Evolutionary conservation across 2,329 filamentous ascomycete genomes (phyloP).

Genomic region (Zopfia rhizophila): DNA sequence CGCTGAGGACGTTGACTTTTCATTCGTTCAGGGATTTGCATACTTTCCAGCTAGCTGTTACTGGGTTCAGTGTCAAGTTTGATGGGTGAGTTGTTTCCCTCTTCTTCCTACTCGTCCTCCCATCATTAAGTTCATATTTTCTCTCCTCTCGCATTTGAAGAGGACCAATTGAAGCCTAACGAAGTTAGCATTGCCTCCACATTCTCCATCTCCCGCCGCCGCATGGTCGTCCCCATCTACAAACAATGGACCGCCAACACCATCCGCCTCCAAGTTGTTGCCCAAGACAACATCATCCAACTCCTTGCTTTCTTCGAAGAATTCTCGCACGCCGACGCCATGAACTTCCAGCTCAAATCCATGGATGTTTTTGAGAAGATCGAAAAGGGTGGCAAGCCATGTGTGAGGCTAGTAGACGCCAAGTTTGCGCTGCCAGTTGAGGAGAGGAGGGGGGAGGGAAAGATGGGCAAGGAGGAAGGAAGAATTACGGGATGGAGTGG

Average conservation of each 20-base stretch:
- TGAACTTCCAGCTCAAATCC: conserved; percentile 87
- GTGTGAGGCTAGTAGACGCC: conserved; percentile 84
- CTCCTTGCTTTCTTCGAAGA: conserved; percentile 88
- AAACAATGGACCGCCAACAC: conserved; percentile 92
- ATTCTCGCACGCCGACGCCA: conserved; percentile 85
- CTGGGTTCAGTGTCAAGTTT: conserved; percentile 75
- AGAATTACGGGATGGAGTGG: conserved; percentile 59
- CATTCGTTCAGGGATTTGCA: conserved; percentile 70
- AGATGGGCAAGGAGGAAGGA: conserved; percentile 60
- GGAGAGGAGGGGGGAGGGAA: conserved; percentile 60
- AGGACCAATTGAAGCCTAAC: conserved; percentile 28
- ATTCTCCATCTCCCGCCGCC: conserved; percentile 83
- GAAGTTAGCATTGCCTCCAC: conserved; percentile 66
- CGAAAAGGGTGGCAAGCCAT: conserved; percentile 67
- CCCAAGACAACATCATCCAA: conserved; percentile 78
- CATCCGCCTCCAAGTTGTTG: conserved; percentile 82
- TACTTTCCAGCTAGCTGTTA: conserved; percentile 80
- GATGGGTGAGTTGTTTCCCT: conserved; percentile 38
- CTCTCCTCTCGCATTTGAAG: neutral
- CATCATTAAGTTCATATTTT: neutral
- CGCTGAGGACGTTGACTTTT: conserved; percentile 73
- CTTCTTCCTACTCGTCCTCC: neutral
- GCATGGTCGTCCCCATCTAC: conserved; percentile 92
- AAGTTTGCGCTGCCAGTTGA: conserved; percentile 84
- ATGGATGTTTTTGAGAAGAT: conserved; percentile 81